Evolutionary conservation across 2,329 filamentous ascomycete genomes (phyloP), one percentile per base, ranked within the genome.

Genomic region (Pseudogymnoascus sp.): DNA sequence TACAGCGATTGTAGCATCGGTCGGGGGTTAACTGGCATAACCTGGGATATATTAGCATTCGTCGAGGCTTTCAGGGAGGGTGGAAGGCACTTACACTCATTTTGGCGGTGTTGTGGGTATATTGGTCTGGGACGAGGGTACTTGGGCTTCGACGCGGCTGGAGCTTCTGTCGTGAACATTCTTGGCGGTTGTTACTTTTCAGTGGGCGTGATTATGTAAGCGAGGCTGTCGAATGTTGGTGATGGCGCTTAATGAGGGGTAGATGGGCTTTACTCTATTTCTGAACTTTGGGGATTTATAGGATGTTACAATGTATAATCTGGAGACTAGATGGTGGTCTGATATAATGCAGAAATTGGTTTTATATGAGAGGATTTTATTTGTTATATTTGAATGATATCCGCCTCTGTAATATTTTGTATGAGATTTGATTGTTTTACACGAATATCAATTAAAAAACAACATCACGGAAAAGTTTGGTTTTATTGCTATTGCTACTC

Each of bases 21-120:
- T 77, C 93, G 91, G 74, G 95, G 95, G 84, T 99, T 99, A 73
- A 97, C 83, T 67, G 95, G 95, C 76, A 96, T 88, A 80, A 96
- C 96, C 85, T 88, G 65, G 60, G 25, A n/a, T 6, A 36, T 64
- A 53, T 28, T 38, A 64, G 74, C 69, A 74, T 70, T 70, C 53
- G n/a, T 16, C 28, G 10, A 59, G 1, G 50, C 60, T 25, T 42
- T 36, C 1, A n/a, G 60, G 50, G 16, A 37, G 2, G 14, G 12
- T 16, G 12, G 6, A 38, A 61, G 65, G 63, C 31, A 61, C 69
- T 66, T 73, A 77, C 76, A 71, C 74, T 75, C 76, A 78, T 78
- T 64, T 56, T 75, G 69, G 67, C 21, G 59, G 34, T 25, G 59
- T 60, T 60, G 38, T 21, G 34, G 36, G 36, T 25, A 60, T 60